These are phyloP conservation scores for Spergularia marina DNA, from an alignment of 148 eudicot species.

Conservation along the genomic window DNA sequence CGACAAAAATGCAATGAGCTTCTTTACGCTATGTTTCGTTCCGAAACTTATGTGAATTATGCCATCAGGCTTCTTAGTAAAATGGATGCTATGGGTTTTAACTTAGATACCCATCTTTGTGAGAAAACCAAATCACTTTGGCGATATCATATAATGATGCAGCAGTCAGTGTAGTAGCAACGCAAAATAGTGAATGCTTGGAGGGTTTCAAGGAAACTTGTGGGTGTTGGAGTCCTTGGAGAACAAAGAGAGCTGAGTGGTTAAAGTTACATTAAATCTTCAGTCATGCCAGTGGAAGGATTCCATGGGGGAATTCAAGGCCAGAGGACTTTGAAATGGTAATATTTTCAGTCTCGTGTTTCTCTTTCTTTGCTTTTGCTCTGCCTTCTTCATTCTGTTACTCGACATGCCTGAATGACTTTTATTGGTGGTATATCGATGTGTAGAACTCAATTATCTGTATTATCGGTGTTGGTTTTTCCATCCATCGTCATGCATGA, in stretches of 20 bases:
- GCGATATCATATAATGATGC: constrained; percentile 18
- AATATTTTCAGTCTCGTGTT: constrained; percentile 4
- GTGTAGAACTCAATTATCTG: too few species aligned
- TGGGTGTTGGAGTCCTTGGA: too few species aligned
- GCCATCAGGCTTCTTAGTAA: constrained; percentile 48
- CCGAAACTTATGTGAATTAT: constrained; percentile 27
- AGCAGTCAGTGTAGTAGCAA: constrained; percentile 17
- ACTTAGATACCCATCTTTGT: constrained; percentile 41
- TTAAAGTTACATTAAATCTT: constrained; percentile 71
- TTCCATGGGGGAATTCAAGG: constrained; percentile 93
- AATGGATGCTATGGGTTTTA: constrained; percentile 59
- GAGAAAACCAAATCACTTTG: constrained; percentile 44
- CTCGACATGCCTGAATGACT: too few species aligned
- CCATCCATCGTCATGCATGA: too few species aligned
- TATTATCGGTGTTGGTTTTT: too few species aligned
- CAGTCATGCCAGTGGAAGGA: constrained; percentile 94
- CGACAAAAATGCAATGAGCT: constrained; percentile 48
- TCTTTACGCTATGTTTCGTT: constrained; percentile 43
- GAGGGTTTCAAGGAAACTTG: too few species aligned
- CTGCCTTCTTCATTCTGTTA: too few species aligned
- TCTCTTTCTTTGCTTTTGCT: neutral
- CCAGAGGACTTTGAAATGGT: constrained; percentile 89
- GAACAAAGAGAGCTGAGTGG: too few species aligned
- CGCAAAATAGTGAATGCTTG: neutral
- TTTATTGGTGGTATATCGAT: too few species aligned